A percentile compares a stretch with the other conserved stretches of the same genome.
phyloP scores from a whole-genome alignment of 768 basidiomycete genomes.

The Phanerodontia chrysosporium region DNA sequence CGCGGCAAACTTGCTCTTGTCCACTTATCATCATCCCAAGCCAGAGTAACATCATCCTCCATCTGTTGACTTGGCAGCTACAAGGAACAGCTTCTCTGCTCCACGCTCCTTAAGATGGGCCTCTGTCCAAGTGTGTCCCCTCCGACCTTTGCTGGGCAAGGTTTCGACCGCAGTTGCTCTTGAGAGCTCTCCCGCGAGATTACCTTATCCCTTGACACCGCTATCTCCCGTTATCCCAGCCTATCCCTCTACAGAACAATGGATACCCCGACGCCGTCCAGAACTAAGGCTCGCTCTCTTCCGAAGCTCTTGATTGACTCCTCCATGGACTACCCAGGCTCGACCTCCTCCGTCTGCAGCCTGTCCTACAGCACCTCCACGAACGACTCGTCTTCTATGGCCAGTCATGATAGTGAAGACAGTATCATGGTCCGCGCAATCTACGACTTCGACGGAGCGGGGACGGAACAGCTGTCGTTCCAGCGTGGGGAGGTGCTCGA shows the following conservation, averaged over 20 bases:
- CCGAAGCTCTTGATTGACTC: constrained; percentile 31
- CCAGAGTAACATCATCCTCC: neutral
- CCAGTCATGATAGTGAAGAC: constrained; percentile 20
- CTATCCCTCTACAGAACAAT: neutral
- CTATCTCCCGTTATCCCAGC: neutral
- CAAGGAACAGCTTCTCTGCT: neutral
- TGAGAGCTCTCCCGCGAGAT: neutral
- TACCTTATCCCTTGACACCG: neutral
- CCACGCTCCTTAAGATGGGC: neutral
- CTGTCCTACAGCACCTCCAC: constrained; percentile 31
- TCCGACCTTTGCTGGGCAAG: neutral
- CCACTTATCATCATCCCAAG: constrained; percentile 1
- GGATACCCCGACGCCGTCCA: neutral
- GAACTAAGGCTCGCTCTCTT: constrained; percentile 13
- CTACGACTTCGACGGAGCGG: constrained; percentile 63
- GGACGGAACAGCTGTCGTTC: constrained; percentile 60
- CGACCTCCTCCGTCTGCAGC: constrained; percentile 16
- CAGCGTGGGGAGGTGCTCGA: constrained; percentile 62
- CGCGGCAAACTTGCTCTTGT: neutral
- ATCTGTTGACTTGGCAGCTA: neutral
- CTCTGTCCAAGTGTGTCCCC: neutral
- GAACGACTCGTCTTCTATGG: constrained; percentile 20
- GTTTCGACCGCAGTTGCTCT: neutral
- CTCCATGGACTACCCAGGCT: constrained; percentile 20
- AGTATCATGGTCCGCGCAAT: constrained; percentile 59